Evolutionary conservation across 495 filamentous ascomycete species (phyloP).

Genomic region (Penicillium steckii): DNA sequence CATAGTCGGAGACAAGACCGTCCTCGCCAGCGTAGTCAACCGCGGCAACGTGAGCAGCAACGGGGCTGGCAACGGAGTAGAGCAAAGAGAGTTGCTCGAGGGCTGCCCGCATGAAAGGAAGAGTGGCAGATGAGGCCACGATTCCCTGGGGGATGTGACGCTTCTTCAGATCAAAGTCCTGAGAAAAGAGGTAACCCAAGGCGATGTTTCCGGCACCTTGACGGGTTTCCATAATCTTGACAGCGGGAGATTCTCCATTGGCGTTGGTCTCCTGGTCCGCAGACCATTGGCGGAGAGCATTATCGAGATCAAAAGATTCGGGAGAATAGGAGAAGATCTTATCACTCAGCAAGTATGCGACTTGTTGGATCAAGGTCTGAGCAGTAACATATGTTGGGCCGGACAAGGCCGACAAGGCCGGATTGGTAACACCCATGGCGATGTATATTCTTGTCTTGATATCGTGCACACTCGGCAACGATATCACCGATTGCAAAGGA

Average conservation of each 20-base stretch:
- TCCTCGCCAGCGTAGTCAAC: slow-evolving; percentile 75
- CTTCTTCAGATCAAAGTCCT: slow-evolving; percentile 89
- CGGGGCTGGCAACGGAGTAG: slow-evolving; percentile 85
- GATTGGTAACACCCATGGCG: slow-evolving; percentile 38
- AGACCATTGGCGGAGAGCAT: slow-evolving; percentile 76
- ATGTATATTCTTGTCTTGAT: slow-evolving; percentile 29
- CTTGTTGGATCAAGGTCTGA: slow-evolving; percentile 91
- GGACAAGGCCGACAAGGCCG: slow-evolving; percentile 60
- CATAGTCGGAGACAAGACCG: slow-evolving; percentile 85
- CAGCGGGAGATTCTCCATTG: slow-evolving; percentile 73
- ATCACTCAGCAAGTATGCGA: slow-evolving; percentile 88
- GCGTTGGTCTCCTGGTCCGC: slow-evolving; percentile 65
- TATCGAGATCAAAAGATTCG: slow-evolving; percentile 85
- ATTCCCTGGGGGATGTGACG: slow-evolving; percentile 87
- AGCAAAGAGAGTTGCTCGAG: slow-evolving; percentile 87
- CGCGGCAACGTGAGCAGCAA: slow-evolving; percentile 92
- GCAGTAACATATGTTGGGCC: slow-evolving; percentile 90
- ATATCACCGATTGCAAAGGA: slow-evolving; percentile 20
- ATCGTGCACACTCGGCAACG: slow-evolving; percentile 15
- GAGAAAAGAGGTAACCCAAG: slow-evolving; percentile 94
- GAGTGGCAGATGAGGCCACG: slow-evolving; percentile 76
- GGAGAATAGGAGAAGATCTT: slow-evolving; percentile 97
- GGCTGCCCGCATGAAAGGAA: slow-evolving; percentile 76
- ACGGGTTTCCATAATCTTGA: slow-evolving; percentile 81
- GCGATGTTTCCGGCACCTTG: slow-evolving; percentile 89